Base-by-base conservation (phyloP, 371 early-diverging fungal species). In the Blakeslea trispora region DNA sequence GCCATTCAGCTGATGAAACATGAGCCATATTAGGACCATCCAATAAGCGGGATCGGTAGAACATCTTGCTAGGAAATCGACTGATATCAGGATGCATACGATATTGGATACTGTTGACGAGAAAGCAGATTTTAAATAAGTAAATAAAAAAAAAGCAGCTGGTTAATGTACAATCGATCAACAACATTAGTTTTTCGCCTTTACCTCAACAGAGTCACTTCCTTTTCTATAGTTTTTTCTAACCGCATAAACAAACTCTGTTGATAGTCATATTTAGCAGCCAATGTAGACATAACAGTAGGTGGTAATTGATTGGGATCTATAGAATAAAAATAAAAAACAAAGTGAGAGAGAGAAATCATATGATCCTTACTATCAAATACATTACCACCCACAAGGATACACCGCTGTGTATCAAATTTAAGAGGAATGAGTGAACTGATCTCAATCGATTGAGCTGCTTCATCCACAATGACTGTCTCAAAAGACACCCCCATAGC, bases 291-390 rank as follows among this genome's bases (percentile, higher is more conserved):
- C 9, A 95, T 67, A 5, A 96, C 92, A 0, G 97, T 95, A 1
- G 97, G 95, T 1, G 98, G 96, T 34, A 99, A 82, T 73, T 99
- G 99, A 60, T 95, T 91, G 1, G 98, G 97, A 78, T 99, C 98
- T 86, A 55, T 13, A 45, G 10, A 32, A 5, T 3, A 22, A 18
- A 35, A 41, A 13, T 15, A 23, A 37, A 14, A 15, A 2, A 22
- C 21, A 34, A 8, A 7, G 24, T 52, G 15, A n/a, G n/a, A n/a
- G n/a, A n/a, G n/a, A n/a, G n/a, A n/a, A n/a, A n/a, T n/a, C n/a
- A n/a, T n/a, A n/a, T n/a, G n/a, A n/a, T n/a, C n/a, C n/a, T n/a
- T n/a, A n/a, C n/a, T n/a, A n/a, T n/a, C n/a, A n/a, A n/a, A 39
- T 28, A 46, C 68, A 31, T 68, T 72, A 86, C 88, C 90, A 47